These are phyloP conservation scores for Phyllachora maydis DNA, from an alignment of 2,329 filamentous ascomycete genomes.

Conservation along the genomic window DNA sequence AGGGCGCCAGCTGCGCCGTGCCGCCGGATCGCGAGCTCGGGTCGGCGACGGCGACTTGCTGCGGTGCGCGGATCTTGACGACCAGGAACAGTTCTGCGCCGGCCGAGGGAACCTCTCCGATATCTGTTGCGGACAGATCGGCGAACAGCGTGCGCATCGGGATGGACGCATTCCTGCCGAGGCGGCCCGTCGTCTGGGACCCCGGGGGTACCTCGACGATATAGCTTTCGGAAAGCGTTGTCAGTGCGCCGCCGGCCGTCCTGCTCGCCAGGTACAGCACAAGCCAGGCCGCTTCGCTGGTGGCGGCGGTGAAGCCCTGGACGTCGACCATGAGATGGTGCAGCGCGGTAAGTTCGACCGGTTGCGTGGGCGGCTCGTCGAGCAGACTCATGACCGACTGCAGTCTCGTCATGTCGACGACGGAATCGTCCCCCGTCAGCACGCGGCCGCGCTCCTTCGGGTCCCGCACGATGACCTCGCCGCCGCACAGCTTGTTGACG, in stretches of 20 bases:
- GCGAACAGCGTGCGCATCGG: conserved; percentile 74
- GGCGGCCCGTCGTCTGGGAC: conserved; percentile 45
- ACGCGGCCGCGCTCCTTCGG: conserved; percentile 66
- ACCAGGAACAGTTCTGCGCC: conserved; percentile 66
- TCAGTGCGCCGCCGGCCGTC: conserved; percentile 36
- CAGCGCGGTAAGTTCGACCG: conserved; percentile 47
- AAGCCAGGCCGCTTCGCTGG: conserved; percentile 55
- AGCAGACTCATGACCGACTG: conserved; percentile 94
- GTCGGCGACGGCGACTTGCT: conserved; percentile 24
- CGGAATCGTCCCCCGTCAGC: conserved; percentile 79
- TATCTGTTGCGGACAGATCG: conserved; percentile 61
- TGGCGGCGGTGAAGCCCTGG: conserved; percentile 58
- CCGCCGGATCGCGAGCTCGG: conserved; percentile 30
- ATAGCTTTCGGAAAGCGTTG: conserved; percentile 65
- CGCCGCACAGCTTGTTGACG: conserved; percentile 84
- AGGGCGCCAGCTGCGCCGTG: conserved; percentile 14
- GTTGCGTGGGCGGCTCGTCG: conserved; percentile 53
- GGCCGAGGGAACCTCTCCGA: conserved; percentile 36
- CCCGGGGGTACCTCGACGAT: conserved; percentile 57
- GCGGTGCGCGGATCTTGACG: conserved; percentile 50
- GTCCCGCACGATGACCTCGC: conserved; percentile 88
- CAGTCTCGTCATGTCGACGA: conserved; percentile 73
- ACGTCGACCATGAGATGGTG: conserved; percentile 74
- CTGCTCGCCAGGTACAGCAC: conserved; percentile 63
- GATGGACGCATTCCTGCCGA: conserved; percentile 40